Evolutionary conservation across 1,284 basidiomycete species (phyloP).

Genomic region (Apiotrichum gamsii): DNA sequence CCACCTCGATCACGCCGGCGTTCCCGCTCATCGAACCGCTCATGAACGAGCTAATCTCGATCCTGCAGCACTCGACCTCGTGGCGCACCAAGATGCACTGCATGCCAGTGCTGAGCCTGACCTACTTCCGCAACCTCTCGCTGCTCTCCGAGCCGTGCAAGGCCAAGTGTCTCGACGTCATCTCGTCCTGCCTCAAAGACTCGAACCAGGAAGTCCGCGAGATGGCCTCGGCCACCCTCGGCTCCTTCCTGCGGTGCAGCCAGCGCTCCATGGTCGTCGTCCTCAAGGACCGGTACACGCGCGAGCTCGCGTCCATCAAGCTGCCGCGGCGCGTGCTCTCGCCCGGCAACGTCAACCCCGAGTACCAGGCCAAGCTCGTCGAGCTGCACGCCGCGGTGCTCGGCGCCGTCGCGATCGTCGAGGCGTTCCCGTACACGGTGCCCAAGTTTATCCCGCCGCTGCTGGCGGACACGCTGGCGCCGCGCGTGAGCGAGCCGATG

Average conservation of each 20-base stretch:
- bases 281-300: conserved; percentile 78
- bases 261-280: conserved; percentile 81
- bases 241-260: conserved; percentile 85
- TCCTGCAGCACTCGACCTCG: conserved; percentile 46
- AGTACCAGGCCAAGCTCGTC: conserved; percentile 67
- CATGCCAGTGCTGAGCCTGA: conserved; percentile 48
- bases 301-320: conserved; percentile 57
- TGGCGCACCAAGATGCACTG: conserved; percentile 51
- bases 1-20: conserved; percentile 49
- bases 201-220: conserved; percentile 91
- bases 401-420: conserved; percentile 57
- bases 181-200: conserved; percentile 62
- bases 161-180: conserved; percentile 63
- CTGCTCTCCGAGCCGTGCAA: conserved; percentile 63
- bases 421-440: conserved; percentile 58
- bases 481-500: conserved; percentile 79
- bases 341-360: conserved; percentile 50
- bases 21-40: conserved; percentile 48
- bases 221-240: conserved; percentile 83
- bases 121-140: conserved; percentile 60
- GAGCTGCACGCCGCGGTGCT: conserved; percentile 82
- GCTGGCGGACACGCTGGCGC: conserved; percentile 42
- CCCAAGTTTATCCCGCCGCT: conserved; percentile 54
- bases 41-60: conserved; percentile 44
- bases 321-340: conserved; percentile 64